Evolutionary conservation across 495 filamentous ascomycete species (phyloP), one percentile per base, ranked within the genome.

Genomic region (Symbiotaphrina buchneri): DNA sequence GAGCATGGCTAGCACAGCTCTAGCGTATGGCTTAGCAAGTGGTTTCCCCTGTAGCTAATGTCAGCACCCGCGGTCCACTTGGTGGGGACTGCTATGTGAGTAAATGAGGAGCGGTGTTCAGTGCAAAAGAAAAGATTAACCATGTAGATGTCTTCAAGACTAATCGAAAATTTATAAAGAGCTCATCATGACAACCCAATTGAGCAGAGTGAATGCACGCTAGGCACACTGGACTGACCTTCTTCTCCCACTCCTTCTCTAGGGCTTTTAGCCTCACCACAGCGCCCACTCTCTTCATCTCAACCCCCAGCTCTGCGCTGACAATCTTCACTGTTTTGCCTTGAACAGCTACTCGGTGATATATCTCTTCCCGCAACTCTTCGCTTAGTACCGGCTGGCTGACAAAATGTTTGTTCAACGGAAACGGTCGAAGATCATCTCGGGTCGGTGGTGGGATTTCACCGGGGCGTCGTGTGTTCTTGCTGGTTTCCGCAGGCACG

Each of bases 111-210:
- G 59, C 61, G 57, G 55, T 50, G 56, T 53, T 46, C 42, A 41
- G 41, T 48, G 43, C 41, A 20, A 17, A 28, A 19, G 34, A 21
- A 32, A 21, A 27, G 34, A 40, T 46, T 61, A 63, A 65, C 60
- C 60, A 65, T 48, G 44, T 57, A 39, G 55, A 41, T 68, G 81
- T 94, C 85, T 93, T 94, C 61, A 85, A 94, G 85, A 94, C 85
- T 92, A 92, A 97, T 94, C 85, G 83, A 74, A 60, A 58, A 63
- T 59, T 71, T 69, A 64, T 21, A 32, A 66, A 31, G 34, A 63
- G 65, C 59, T 79, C 75, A 71, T 74, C 74, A 74, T 71, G 50
- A 33, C 48, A 53, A 68, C 61, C 21, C 15, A 30, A 15, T 30
- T 14, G 19, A 31, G 15, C 31, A 27, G 27, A 13, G 36, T 33